Base-by-base conservation (phyloP, 2,329 filamentous ascomycete species). In the Botrytis galanthina region DNA sequence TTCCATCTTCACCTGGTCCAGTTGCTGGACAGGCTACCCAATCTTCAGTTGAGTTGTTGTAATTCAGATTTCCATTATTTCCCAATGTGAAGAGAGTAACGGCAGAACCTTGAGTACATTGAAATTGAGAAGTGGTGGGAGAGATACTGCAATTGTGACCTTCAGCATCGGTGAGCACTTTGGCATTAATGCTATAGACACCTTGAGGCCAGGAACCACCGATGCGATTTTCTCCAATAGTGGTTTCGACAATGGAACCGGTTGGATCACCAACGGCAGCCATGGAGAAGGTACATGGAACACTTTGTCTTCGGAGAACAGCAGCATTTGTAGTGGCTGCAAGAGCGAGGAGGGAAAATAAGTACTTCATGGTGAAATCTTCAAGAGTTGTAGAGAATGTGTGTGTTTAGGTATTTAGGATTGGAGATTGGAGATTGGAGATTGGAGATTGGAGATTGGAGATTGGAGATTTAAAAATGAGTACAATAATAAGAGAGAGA, bases 11-110 rank as follows among this genome's bases (percentile, higher is more conserved):
- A 14, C 73, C 77, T 10, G 78, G 76, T 35, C 78, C 78, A 22
- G 66, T n/a, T 1, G 75, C 75, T 18, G 77, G 77, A 63, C 80
- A 81, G 26, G 80, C 80, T 44, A 77, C 63, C 75, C 75, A 81
- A 48, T 77, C 72, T 18, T 74, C 61, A 51, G 66, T 73, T 12
- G 66, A 57, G 20, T 72, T 74, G 39, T 76, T 72, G 37, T 76
- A 76, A 8, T 77, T 51, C 22, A 80, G 69, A 39, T 74, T 71
- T 2, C 74, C 73, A 66, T 79, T 74, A 64, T 78, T 62, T 7
- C 75, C 76, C n/a, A 70, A 66, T 20, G 64, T 71, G 37, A 73
- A 73, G 1, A 63, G n/a, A 8, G 66, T 70, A 9, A 71, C 59
- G 1, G 59, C 68, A 7, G 57, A 69, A 22, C 46, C 68, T 22